Conservation (phyloP, 306 rosid genomes). For the Vigna radiata region DNA sequence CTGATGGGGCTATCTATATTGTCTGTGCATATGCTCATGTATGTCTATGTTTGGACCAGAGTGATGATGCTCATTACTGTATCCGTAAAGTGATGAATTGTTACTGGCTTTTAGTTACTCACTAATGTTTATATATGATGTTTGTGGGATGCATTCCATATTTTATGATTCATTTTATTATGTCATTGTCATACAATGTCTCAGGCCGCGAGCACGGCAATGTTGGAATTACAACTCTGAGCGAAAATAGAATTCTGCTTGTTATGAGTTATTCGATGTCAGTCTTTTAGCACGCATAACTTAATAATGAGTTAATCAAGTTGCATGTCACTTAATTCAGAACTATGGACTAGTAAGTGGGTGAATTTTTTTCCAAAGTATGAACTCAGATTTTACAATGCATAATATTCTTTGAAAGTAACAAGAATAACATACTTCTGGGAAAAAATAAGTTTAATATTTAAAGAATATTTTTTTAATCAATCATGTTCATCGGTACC, state of each 20-base stretch:
- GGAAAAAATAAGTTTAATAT: too few species aligned
- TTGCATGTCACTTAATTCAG: not conserved
- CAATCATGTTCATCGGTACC: too few species aligned
- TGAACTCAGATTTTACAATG: not conserved
- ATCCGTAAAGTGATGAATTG: not conserved
- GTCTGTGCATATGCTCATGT: not conserved
- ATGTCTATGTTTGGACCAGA: slow-evolving; percentile 25
- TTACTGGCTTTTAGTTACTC: not conserved
- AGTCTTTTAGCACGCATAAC: too few species aligned
- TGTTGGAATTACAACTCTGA: too few species aligned
- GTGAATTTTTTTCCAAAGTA: not conserved
- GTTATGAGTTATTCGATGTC: too few species aligned
- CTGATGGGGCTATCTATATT: not conserved
- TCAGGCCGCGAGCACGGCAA: not conserved
- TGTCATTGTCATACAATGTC: not conserved
- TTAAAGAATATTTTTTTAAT: not conserved
- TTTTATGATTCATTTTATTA: not conserved
- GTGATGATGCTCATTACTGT: not conserved
- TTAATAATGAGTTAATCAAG: too few species aligned
- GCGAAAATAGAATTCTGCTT: too few species aligned
- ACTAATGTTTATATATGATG: not conserved
- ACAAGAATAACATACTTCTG: too few species aligned
- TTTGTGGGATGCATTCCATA: not conserved
- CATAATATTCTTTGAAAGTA: too few species aligned
- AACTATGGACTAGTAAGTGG: not conserved